Evolutionary conservation across 2,329 filamentous ascomycete species (phyloP).

Genomic region (Aureobasidium sp.): DNA sequence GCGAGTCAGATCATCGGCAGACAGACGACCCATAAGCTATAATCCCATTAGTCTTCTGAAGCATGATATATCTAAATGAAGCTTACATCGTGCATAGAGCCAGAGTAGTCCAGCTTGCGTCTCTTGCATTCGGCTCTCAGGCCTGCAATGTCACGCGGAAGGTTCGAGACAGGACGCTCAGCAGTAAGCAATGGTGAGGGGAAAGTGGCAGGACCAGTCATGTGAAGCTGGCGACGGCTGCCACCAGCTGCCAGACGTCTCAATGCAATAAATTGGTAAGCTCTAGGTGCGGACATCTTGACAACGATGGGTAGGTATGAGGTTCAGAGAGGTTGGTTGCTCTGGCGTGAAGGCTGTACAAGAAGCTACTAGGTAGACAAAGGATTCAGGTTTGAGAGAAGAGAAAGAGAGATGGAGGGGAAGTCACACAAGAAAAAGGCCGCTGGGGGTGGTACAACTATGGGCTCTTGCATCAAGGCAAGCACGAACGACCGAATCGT

Average conservation of each 20-base stretch:
- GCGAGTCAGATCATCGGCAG: constrained; percentile 47
- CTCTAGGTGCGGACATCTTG: constrained; percentile 38
- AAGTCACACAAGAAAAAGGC: constrained; percentile 8
- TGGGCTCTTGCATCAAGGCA: constrained; percentile 13
- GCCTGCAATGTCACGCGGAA: constrained; percentile 45
- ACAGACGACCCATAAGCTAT: constrained; percentile 46
- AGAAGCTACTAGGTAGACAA: constrained; percentile 6
- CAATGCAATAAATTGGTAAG: constrained; percentile 37
- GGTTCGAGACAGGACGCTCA: constrained; percentile 44
- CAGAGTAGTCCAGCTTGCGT: constrained; percentile 40
- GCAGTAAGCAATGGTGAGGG: constrained; percentile 42
- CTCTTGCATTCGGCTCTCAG: constrained; percentile 46
- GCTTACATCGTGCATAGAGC: constrained; percentile 45
- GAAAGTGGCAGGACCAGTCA: constrained; percentile 54
- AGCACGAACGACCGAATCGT: constrained; percentile 6
- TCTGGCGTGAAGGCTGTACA: neutral
- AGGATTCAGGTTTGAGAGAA: neutral
- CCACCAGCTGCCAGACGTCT: constrained; percentile 34
- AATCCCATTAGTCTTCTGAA: neutral
- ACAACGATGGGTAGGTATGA: neutral
- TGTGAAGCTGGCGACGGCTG: constrained; percentile 47
- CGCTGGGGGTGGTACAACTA: neutral
- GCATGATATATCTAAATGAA: neutral
- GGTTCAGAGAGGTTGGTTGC: neutral
- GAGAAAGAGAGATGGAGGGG: neutral